Evolutionary conservation across 2,329 filamentous ascomycete genomes (phyloP).

Genomic region (Fusarium piperis): DNA sequence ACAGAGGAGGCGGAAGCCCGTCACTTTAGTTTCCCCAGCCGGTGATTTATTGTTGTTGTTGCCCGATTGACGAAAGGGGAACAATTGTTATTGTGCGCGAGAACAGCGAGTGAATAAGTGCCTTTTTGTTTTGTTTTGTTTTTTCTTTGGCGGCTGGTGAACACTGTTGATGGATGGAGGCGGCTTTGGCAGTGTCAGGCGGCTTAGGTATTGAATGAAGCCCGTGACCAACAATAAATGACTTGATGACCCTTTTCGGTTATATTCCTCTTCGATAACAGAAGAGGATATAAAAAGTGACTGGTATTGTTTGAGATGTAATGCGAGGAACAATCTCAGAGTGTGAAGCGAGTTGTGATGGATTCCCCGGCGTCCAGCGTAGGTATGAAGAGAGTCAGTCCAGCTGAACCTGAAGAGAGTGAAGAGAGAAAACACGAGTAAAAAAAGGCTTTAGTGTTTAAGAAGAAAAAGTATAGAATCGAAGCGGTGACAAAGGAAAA

Average conservation of each 20-base stretch:
- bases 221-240: slow-evolving; percentile 18
- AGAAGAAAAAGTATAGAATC: slow-evolving; percentile 12
- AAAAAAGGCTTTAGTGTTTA: slow-evolving; percentile 18
- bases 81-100: slow-evolving; percentile 22
- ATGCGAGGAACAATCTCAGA: slow-evolving; percentile 3
- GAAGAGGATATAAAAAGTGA: background rate
- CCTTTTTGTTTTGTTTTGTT: background rate
- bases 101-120: slow-evolving; percentile 23
- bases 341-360: slow-evolving; percentile 19
- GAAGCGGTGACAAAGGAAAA: slow-evolving; percentile 32
- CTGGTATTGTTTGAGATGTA: slow-evolving; percentile 6
- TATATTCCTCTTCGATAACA: background rate
- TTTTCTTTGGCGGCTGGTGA: slow-evolving; percentile 28
- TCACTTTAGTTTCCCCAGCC: slow-evolving; percentile 16
- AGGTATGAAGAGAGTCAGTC: slow-evolving; percentile 34
- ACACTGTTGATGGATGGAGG: slow-evolving; percentile 21
- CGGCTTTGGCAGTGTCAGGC: slow-evolving; percentile 3
- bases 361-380: slow-evolving; percentile 31
- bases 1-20: slow-evolving; percentile 24
- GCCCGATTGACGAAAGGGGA: slow-evolving; percentile 15
- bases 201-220: background rate
- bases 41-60: slow-evolving; percentile 25
- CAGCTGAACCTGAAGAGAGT: slow-evolving; percentile 38
- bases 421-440: slow-evolving; percentile 29
- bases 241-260: background rate